These are phyloP conservation scores for Thelonectria discophora DNA, from an alignment of 2,329 filamentous ascomycete genomes.

Conservation along the genomic window DNA sequence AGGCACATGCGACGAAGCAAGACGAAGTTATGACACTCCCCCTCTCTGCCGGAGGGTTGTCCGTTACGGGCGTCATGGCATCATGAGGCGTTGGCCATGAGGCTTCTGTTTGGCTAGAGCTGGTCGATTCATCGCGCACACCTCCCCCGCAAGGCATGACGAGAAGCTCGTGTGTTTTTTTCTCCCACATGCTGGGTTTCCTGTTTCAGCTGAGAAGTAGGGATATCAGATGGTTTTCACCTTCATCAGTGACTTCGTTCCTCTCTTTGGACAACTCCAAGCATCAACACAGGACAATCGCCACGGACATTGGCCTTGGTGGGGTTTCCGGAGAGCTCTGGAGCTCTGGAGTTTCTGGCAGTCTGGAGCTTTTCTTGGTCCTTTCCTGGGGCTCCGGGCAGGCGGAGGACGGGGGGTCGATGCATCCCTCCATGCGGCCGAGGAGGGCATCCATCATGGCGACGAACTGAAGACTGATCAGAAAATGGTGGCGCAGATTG, in stretches of 20 bases:
- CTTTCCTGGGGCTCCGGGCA: conserved; percentile 35
- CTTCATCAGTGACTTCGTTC: background rate
- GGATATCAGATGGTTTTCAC: background rate
- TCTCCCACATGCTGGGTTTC: background rate
- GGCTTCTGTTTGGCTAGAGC: conserved; percentile 6
- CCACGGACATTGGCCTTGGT: conserved; percentile 2
- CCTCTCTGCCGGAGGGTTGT: background rate
- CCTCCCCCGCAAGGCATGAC: background rate
- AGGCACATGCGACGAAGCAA: conserved; percentile 18
- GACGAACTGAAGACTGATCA: background rate
- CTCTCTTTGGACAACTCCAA: background rate
- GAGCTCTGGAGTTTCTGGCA: too few species aligned
- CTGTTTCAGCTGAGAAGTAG: background rate
- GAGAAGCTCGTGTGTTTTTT: background rate
- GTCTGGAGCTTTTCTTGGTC: too few species aligned
- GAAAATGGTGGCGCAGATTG: background rate
- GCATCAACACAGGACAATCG: conserved; percentile 1
- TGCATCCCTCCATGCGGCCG: conserved; percentile 40
- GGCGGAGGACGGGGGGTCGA: conserved; percentile 39
- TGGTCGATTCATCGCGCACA: background rate
- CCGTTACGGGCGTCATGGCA: conserved; percentile 17
- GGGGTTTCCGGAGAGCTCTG: too few species aligned
- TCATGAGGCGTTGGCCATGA: conserved; percentile 22
- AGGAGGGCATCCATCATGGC: conserved; percentile 20
- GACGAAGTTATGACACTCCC: background rate